Evolutionary conservation across 805 yeast species (phyloP), one percentile per base, ranked within the genome.

Genomic region (Cyberlindnera maritima): DNA sequence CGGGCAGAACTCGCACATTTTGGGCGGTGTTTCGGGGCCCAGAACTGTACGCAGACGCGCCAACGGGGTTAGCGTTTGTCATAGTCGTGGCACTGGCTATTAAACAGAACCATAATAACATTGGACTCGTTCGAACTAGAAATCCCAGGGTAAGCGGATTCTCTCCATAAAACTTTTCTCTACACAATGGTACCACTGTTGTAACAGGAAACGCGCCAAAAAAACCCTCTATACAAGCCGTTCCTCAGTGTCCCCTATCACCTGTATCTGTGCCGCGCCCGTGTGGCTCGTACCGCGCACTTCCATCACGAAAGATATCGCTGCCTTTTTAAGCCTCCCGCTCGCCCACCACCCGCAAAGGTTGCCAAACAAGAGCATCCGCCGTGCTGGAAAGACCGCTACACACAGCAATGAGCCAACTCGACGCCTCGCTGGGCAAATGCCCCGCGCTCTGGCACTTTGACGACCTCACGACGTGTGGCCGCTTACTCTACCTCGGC

Each of bases 391-490:
- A 13, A 29, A 21, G 25, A 21, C 9, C 25, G 25, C 25, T 29
- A 29, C 28, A 12, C 19, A 18, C 33, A 21, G 20, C 34, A 41
- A 47, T 47, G 50, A 39, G 40, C 35, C 36, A 34, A 25, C 42
- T 43, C 15, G 51, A 44, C 19, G 12, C 25, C 19, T 9, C 10
- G 44, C 46, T 44, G 49, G 48, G 47, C 29, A 46, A 37, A 17
- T 48, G 52, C 35, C 48, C 46, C 32, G 25, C 36, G 38, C 33
- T 68, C 31, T 83, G 89, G 88, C 65, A 69, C 51, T 79, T 74
- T 49, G 89, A 83, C 57, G 89, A 83, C 60, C 59, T 83, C 35
- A 76, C 84, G 1, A 58, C 59, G 14, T 80, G 85, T 57, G 76
- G 76, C 5, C 69, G 81, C 39, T 64, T 67, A 18, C 53, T 59